Evolutionary conservation across 257 asterid genomes (phyloP).

Genomic region (Rehmannia glutinosa): DNA sequence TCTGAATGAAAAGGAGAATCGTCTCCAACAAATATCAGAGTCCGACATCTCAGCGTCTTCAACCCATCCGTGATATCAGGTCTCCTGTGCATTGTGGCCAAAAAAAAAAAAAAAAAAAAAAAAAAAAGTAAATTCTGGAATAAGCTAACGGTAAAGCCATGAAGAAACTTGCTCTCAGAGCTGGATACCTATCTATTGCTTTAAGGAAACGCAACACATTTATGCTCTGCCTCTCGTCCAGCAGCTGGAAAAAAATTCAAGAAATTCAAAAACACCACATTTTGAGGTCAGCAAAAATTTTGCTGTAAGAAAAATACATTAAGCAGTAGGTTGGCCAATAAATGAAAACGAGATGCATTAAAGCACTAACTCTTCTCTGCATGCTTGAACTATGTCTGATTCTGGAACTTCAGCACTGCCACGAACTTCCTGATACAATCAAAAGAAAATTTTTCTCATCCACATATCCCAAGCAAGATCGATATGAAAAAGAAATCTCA

Average conservation of each 20-base stretch:
- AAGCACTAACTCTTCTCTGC: slow-evolving; percentile 66
- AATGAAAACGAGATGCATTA: background rate
- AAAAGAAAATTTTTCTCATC: slow-evolving; percentile 3
- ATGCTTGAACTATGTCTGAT: slow-evolving; percentile 74
- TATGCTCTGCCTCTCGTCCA: slow-evolving; percentile 69
- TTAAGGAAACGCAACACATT: slow-evolving; percentile 62
- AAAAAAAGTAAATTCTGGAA: background rate
- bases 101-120: too few species aligned
- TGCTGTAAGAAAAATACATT: background rate
- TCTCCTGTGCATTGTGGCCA: slow-evolving; percentile 47
- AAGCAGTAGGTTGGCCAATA: too few species aligned
- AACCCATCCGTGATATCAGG: slow-evolving; percentile 58
- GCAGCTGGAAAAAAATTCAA: slow-evolving; percentile 40
- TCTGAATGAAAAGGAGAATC: slow-evolving; percentile 61
- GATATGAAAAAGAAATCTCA: background rate
- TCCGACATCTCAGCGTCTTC: slow-evolving; percentile 58
- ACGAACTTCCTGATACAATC: slow-evolving; percentile 56
- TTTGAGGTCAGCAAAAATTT: background rate
- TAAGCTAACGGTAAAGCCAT: background rate
- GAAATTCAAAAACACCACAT: background rate
- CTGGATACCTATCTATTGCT: slow-evolving; percentile 51
- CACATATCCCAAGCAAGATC: background rate
- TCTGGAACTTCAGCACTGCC: slow-evolving; percentile 58
- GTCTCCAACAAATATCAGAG: slow-evolving; percentile 70
- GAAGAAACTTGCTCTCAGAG: background rate